Conservation (phyloP, 139 green algal genomes). For the Coelastrella sp. region DNA sequence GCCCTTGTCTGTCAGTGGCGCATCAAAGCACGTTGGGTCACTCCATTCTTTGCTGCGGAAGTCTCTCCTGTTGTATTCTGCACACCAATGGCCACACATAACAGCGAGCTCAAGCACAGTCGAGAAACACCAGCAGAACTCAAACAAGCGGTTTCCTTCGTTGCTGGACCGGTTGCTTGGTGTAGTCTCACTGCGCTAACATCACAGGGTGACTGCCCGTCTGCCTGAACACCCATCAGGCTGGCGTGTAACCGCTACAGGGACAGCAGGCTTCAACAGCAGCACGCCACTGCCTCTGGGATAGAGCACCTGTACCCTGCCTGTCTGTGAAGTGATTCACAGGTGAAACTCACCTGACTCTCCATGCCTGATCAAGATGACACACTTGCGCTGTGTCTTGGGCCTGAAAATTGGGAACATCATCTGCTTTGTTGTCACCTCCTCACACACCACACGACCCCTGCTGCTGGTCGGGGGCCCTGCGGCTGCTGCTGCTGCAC, state of each 20-base stretch:
- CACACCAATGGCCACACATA: background rate
- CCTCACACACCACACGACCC: constrained; percentile 13
- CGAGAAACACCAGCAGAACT: too few relatives aligned
- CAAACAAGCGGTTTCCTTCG: too few relatives aligned
- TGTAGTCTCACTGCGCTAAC: too few relatives aligned
- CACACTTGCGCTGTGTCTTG: constrained; percentile 58
- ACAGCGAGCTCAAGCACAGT: background rate
- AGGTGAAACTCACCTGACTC: constrained; percentile 50
- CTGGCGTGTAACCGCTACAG: too few relatives aligned
- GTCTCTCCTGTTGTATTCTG: constrained; percentile 73
- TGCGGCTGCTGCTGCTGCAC: background rate
- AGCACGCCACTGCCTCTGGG: too few relatives aligned
- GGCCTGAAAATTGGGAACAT: constrained; percentile 76
- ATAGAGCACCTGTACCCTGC: too few relatives aligned
- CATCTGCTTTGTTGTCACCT: constrained; percentile 47
- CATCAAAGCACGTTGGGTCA: constrained; percentile 80
- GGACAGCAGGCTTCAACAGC: too few relatives aligned
- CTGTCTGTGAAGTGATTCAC: too few relatives aligned
- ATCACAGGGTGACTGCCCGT: too few relatives aligned
- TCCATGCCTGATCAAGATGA: constrained; percentile 62
- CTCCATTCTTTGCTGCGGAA: constrained; percentile 72
- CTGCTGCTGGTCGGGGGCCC: background rate
- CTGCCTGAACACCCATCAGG: too few relatives aligned
- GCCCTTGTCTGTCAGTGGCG: constrained; percentile 72
- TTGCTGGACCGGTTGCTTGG: too few relatives aligned